Base-by-base conservation (phyloP, 345 rosid genomes). In the Psidium friedrichsthalianum region DNA sequence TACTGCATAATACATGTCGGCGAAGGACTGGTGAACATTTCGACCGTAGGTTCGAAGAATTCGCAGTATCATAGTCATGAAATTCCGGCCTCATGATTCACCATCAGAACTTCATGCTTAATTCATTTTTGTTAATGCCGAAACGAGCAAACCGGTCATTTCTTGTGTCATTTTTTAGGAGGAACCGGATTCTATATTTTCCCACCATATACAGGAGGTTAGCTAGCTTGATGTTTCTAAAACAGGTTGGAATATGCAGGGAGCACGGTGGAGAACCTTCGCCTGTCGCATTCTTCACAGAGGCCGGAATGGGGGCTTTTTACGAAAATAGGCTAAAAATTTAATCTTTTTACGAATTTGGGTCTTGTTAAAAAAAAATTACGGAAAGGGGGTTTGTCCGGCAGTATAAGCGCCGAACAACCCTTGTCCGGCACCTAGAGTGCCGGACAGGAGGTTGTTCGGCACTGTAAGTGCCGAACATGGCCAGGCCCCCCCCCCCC, bases 241-340 rank as follows among this genome's bases (percentile, higher is more conserved):
- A 88, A 87, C 90, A 95, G 99, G 94, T 96, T 83, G 98, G 99
- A 36, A 90, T 97, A 57, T 97, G 98, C 76, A 98, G 98, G 85
- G 99, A 97, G 94, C 99, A 97, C 53, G 97, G 99, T 6, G 99
- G 99, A 82, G 99, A 97, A 87, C 98, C 99, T 55, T 91, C 6
- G 4, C 95, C 98, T n/a, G 98, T 97, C 2, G 96, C 92, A 49
- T 95, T 97, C 92, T 95, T 97, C 83, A 93, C 94, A 57, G 91
- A 95, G 87, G 94, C 88, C n/a, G 99, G 99, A 88, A 91, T 97
- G 74, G 98, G 36, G 36, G 36, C 36, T 36, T 36, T 36, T 36
- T 36, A 36, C 36, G 36, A 36, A 36, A 36, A 36, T 36, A 36
- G 36, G 36, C 36, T 36, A 36, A 36, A 36, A 36, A 36, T 36